Evolutionary conservation across 2,329 filamentous ascomycete species (phyloP).

Genomic region (Endoconidiophora polonica): DNA sequence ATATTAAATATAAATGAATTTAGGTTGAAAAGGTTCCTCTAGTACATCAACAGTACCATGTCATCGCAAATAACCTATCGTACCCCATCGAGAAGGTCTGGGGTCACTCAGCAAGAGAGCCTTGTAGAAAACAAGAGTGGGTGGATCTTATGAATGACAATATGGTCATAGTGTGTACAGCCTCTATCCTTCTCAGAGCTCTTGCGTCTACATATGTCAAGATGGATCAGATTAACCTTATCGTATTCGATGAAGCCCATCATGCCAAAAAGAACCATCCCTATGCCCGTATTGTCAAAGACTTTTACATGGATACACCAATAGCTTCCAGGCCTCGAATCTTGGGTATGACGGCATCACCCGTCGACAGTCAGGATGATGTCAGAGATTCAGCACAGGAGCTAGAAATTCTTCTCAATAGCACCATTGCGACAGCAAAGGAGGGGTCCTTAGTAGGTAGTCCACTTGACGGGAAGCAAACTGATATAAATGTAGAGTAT

Average conservation of each 20-base stretch:
- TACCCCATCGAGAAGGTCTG: constrained; percentile 58
- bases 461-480: constrained; percentile 20
- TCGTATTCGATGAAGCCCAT: constrained; percentile 93
- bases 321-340: constrained; percentile 48
- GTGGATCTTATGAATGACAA: constrained; percentile 38
- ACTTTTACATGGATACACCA: constrained; percentile 50
- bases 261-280: constrained; percentile 89
- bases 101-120: constrained; percentile 43
- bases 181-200: constrained; percentile 66
- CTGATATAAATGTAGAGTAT: constrained; percentile 35
- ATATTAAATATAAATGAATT: background rate
- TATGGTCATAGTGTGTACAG: constrained; percentile 84
- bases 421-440: constrained; percentile 60
- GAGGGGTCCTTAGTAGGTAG: constrained; percentile 21
- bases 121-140: constrained; percentile 31
- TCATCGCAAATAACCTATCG: constrained; percentile 66
- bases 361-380: constrained; percentile 68
- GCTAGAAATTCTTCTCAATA: constrained; percentile 62
- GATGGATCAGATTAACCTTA: constrained; percentile 71
- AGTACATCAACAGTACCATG: constrained; percentile 75
- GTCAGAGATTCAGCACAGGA: constrained; percentile 52
- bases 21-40: constrained; percentile 74
- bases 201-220: constrained; percentile 62
- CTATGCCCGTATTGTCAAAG: constrained; percentile 78
- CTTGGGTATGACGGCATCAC: constrained; percentile 94